These are phyloP conservation scores for Saccharum spontaneum DNA, from an alignment of 176 grass and related monocot genomes.

Conservation along the genomic window DNA sequence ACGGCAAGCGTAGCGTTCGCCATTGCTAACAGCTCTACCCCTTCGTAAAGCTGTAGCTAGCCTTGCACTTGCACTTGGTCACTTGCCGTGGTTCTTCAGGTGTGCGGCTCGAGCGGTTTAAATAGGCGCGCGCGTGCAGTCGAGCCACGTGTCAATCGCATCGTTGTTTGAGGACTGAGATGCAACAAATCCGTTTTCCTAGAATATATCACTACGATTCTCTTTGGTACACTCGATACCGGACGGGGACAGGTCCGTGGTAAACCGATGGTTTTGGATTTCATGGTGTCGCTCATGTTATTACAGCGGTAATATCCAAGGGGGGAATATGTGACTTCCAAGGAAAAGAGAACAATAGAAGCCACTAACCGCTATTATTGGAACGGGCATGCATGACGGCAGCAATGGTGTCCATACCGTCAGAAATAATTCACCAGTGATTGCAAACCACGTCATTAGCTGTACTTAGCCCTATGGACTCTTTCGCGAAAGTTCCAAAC, in stretches of 20 bases:
- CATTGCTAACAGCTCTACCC: conserved; percentile 9
- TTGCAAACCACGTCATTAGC: background rate
- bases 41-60: background rate
- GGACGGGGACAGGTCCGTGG: background rate
- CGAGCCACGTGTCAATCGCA: background rate
- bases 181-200: background rate
- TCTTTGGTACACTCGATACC: background rate
- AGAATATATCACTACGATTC: background rate
- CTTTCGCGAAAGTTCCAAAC: too few relatives aligned
- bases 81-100: background rate
- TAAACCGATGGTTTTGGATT: conserved; percentile 20
- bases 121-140: background rate
- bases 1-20: background rate
- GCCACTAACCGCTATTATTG: too few relatives aligned
- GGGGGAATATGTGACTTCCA: background rate
- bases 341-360: background rate
- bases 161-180: background rate
- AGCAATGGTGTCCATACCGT: background rate
- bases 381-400: too few relatives aligned
- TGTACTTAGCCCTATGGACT: too few relatives aligned
- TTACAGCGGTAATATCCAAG: background rate
- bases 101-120: conserved; percentile 6
- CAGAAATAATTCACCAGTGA: background rate
- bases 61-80: background rate
- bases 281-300: background rate